phyloP scores from a whole-genome alignment of 2,329 filamentous ascomycete genomes.

The Chlorencoelia australis region DNA sequence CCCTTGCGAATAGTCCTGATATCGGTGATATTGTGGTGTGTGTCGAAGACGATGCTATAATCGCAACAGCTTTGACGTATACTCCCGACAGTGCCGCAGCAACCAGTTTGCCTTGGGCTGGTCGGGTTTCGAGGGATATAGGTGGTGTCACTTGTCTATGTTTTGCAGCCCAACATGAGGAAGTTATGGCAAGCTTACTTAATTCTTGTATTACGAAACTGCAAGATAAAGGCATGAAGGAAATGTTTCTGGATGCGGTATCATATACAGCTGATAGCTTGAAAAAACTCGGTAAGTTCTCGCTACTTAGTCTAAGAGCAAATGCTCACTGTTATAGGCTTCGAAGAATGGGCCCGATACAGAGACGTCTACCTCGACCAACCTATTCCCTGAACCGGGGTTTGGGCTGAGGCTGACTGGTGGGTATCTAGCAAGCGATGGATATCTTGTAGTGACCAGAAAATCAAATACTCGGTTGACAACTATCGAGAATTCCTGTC shows the following conservation, averaged over 20 bases:
- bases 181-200: constrained; percentile 43
- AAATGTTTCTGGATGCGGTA: constrained; percentile 46
- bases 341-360: constrained; percentile 48
- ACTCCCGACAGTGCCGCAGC: constrained; percentile 37
- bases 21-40: constrained; percentile 45
- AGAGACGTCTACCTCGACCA: constrained; percentile 45
- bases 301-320: neutral
- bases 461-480: no score
- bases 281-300: constrained; percentile 39
- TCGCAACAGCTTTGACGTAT: constrained; percentile 46
- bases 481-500: neutral
- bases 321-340: constrained; percentile 32
- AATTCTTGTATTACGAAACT: constrained; percentile 41
- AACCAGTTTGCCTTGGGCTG: constrained; percentile 46
- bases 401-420: constrained; percentile 1
- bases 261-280: constrained; percentile 40
- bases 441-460: neutral
- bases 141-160: constrained; percentile 53
- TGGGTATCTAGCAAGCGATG: neutral
- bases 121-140: constrained; percentile 38
- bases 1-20: constrained; percentile 37
- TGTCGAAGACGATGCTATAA: constrained; percentile 37
- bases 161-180: constrained; percentile 33
- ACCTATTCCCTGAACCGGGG: constrained; percentile 1
- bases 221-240: constrained; percentile 39